These are phyloP conservation scores for Apiospora phragmitis DNA, from an alignment of 2,329 filamentous ascomycete genomes.

Conservation along the genomic window DNA sequence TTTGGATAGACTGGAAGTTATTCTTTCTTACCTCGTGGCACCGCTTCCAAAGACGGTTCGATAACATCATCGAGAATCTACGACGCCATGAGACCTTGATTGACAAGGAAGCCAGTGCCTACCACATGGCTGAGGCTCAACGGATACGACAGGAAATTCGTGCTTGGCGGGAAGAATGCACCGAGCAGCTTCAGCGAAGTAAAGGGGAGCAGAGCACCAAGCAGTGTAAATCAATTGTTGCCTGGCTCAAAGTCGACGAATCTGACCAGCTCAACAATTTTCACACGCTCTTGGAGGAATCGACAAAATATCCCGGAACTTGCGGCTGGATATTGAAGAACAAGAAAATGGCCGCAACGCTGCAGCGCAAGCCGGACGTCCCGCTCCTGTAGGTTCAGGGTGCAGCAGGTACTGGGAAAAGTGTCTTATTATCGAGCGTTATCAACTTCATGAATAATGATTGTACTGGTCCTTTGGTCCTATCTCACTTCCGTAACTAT, in stretches of 20 bases:
- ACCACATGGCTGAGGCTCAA: conserved; percentile 26
- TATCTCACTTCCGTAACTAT: conserved; percentile 37
- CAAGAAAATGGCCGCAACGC: conserved; percentile 26
- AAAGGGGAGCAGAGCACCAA: conserved; percentile 25
- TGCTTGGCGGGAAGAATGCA: conserved; percentile 25
- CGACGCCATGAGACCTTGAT: conserved; percentile 31
- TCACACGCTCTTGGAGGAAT: conserved; percentile 27
- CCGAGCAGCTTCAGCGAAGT: conserved; percentile 18
- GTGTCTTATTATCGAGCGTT: conserved; percentile 32
- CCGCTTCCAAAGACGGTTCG: conserved; percentile 36
- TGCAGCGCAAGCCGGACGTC: conserved; percentile 20
- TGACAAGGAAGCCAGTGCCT: conserved; percentile 34
- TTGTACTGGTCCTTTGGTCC: conserved; percentile 20
- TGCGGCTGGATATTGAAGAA: conserved; percentile 36
- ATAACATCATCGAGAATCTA: conserved; percentile 35
- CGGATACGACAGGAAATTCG: conserved; percentile 25
- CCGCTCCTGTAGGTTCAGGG: conserved; percentile 35
- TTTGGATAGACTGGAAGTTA: conserved; percentile 32
- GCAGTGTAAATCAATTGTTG: conserved; percentile 27
- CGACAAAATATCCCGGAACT: conserved; percentile 29
- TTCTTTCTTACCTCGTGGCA: conserved; percentile 39
- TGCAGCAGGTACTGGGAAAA: conserved; percentile 37
- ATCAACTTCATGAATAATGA: conserved; percentile 28
- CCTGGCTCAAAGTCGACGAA: conserved; percentile 34
- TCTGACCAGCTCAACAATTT: conserved; percentile 31